A percentile compares a stretch with the other conserved stretches of the same genome.
phyloP scores from a whole-genome alignment of 1,284 basidiomycete genomes.

The Austropuccinia psidii region DNA sequence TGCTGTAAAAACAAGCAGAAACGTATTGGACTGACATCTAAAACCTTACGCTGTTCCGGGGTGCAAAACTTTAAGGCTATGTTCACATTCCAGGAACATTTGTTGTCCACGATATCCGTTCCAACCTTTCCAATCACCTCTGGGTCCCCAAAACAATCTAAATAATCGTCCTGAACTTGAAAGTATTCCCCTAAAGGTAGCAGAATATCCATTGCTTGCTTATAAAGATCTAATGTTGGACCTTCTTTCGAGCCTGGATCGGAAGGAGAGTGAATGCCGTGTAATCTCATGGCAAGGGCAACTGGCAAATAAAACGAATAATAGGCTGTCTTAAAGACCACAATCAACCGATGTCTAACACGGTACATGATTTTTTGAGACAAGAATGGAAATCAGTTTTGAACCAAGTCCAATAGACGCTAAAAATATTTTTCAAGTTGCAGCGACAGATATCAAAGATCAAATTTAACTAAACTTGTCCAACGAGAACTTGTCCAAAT shows the following conservation, averaged over 20 bases:
- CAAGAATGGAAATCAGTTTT: not conserved
- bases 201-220: slow-evolving; percentile 71
- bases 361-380: too few species aligned
- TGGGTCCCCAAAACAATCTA: slow-evolving; percentile 83
- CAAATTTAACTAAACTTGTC: slow-evolving; percentile 57
- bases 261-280: slow-evolving; percentile 36
- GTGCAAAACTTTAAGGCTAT: slow-evolving; percentile 66
- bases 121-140: slow-evolving; percentile 95
- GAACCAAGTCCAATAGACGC: not conserved
- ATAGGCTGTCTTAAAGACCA: slow-evolving; percentile 94
- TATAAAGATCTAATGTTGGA: slow-evolving; percentile 66
- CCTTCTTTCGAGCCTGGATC: not conserved
- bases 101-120: slow-evolving; percentile 97
- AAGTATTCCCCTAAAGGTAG: slow-evolving; percentile 95
- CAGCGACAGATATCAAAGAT: not conserved
- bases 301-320: slow-evolving; percentile 99
- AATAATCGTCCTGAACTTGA: slow-evolving; percentile 96
- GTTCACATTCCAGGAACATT: slow-evolving; percentile 96
- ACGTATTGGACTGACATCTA: slow-evolving; percentile 51
- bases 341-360: slow-evolving; percentile 76
- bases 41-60: slow-evolving; percentile 56
- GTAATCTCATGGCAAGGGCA: slow-evolving; percentile 77
- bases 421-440: not conserved
- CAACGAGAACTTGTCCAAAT: slow-evolving; percentile 75
- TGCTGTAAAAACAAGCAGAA: too few species aligned